A percentile compares a stretch with the other conserved stretches of the same genome.
Conservation (phyloP, 116 monocot species). For the Posidonia oceanica region DNA sequence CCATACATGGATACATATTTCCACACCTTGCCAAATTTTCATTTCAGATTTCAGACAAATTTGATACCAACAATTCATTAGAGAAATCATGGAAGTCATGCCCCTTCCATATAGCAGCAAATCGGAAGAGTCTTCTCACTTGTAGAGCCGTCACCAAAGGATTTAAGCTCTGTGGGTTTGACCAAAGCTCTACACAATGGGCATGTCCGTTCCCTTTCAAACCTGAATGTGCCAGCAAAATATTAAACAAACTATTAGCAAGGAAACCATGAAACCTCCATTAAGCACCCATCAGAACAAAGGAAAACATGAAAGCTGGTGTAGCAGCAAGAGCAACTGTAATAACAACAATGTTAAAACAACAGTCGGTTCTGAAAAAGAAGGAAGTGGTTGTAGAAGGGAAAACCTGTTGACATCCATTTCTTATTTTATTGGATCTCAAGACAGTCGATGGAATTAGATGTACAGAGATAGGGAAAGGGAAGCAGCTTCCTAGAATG, state of each 20-base stretch:
- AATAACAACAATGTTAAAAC: not conserved
- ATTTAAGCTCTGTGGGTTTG: slow-evolving; percentile 75
- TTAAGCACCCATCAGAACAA: no score
- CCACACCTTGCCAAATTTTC: no score
- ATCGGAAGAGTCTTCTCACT: no score
- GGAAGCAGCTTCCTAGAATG: not conserved
- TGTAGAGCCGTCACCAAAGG: slow-evolving; percentile 90
- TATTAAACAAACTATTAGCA: no score
- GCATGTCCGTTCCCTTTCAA: slow-evolving; percentile 92
- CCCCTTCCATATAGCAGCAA: no score
- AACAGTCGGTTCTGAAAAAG: not conserved
- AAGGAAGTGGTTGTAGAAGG: not conserved
- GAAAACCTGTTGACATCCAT: not conserved
- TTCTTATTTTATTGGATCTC: not conserved
- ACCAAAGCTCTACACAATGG: slow-evolving; percentile 87
- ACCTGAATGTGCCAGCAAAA: slow-evolving; percentile 36
- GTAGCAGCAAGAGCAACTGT: not conserved
- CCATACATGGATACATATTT: no score
- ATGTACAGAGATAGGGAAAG: not conserved
- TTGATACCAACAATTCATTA: no score
- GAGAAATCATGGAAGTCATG: no score
- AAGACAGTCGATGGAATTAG: not conserved
- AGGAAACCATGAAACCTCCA: no score
- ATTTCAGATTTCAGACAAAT: no score
- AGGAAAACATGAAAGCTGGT: no score